These are phyloP conservation scores for Cadophora luteo-olivacea DNA, from an alignment of 2,329 filamentous ascomycete genomes.

Conservation along the genomic window DNA sequence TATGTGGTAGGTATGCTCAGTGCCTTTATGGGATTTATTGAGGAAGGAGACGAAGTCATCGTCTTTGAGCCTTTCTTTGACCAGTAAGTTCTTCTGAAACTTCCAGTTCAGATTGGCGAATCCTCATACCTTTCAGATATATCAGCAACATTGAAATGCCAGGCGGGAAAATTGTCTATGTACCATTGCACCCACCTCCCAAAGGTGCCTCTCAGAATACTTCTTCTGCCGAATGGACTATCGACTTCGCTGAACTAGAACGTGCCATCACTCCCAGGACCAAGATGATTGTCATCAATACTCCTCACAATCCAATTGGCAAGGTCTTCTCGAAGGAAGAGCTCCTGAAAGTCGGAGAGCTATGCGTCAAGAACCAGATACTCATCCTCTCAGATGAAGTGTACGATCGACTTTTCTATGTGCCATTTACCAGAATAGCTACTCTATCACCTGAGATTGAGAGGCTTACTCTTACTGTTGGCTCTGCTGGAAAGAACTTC, in stretches of 20 bases:
- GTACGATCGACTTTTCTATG: slow-evolving; percentile 94
- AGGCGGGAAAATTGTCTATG: slow-evolving; percentile 92
- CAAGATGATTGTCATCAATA: slow-evolving; percentile 95
- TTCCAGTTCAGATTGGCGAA: background rate
- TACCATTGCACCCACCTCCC: slow-evolving; percentile 88
- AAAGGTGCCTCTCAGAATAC: slow-evolving; percentile 81
- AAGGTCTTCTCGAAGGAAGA: slow-evolving; percentile 91
- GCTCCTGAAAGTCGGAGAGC: slow-evolving; percentile 80
- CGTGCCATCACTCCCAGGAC: slow-evolving; percentile 83
- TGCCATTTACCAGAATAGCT: slow-evolving; percentile 90
- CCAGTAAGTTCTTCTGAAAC: slow-evolving; percentile 62
- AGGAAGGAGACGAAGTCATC: slow-evolving; percentile 94
- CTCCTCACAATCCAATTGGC: slow-evolving; percentile 90
- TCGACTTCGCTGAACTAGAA: slow-evolving; percentile 85
- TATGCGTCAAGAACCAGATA: slow-evolving; percentile 92
- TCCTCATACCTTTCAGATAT: slow-evolving; percentile 58
- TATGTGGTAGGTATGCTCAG: slow-evolving; percentile 76
- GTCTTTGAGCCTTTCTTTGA: slow-evolving; percentile 99
- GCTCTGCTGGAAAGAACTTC: slow-evolving; percentile 97
- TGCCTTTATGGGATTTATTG: slow-evolving; percentile 97
- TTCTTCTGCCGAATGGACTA: slow-evolving; percentile 85
- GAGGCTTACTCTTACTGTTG: slow-evolving; percentile 87
- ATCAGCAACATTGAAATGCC: slow-evolving; percentile 99
- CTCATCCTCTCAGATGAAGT: slow-evolving; percentile 93
- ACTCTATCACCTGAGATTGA: slow-evolving; percentile 91